Evolutionary conservation across 139 green algal genomes (phyloP).

Genomic region (Astrephomene gubernaculifera): DNA sequence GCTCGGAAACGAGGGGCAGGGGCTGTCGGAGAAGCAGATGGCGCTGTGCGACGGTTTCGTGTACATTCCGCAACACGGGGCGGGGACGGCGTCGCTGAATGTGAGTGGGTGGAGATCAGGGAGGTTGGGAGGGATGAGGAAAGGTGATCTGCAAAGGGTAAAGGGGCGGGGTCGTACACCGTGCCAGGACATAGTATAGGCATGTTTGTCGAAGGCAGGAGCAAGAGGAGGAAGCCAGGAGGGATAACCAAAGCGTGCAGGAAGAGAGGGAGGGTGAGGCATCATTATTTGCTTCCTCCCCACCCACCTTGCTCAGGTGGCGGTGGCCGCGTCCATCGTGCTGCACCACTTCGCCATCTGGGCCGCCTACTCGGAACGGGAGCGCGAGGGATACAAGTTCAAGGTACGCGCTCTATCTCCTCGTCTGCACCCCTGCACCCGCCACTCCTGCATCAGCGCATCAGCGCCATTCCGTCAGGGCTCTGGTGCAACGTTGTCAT

Average conservation of each 20-base stretch:
- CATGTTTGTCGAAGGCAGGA: neutral
- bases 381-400: slow-evolving; percentile 83
- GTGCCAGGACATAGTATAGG: no score
- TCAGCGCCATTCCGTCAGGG: neutral
- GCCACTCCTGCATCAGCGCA: neutral
- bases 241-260: neutral
- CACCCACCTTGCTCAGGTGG: slow-evolving; percentile 20
- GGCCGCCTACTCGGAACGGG: slow-evolving; percentile 79
- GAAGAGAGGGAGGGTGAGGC: no score
- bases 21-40: slow-evolving; percentile 85
- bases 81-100: slow-evolving; percentile 95
- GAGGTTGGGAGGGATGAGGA: neutral
- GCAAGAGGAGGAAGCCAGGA: neutral
- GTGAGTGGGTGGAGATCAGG: slow-evolving; percentile 56
- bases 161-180: no score
- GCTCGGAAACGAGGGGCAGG: slow-evolving; percentile 93
- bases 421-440: neutral
- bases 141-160: no score
- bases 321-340: slow-evolving; percentile 92
- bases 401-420: slow-evolving; percentile 47
- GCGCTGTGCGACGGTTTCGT: slow-evolving; percentile 91
- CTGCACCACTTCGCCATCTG: slow-evolving; percentile 94
- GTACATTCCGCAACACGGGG: slow-evolving; percentile 89
- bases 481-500: neutral
- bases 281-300: no score